A percentile compares a stretch with the other conserved stretches of the same genome.
Evolutionary conservation across 2,329 filamentous ascomycete species (phyloP).

Genomic region (Ophiostoma himal-ulmi): DNA sequence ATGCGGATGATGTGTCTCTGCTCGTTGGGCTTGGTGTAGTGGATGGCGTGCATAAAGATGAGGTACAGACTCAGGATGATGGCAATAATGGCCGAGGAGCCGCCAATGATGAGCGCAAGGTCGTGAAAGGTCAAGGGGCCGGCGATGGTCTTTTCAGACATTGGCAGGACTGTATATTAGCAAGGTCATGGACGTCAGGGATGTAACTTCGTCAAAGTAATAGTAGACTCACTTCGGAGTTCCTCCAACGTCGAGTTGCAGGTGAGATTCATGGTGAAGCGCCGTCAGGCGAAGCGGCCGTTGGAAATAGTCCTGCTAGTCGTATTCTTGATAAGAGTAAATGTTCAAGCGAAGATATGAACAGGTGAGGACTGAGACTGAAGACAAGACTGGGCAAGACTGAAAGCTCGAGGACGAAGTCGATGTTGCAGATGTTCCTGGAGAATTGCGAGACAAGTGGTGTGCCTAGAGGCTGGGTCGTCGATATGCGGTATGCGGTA

Average conservation of each 20-base stretch:
- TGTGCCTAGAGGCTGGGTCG: background rate
- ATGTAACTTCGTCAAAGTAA: background rate
- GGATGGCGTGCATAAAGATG: slow-evolving; percentile 52
- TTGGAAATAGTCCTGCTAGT: background rate
- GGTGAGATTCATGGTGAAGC: slow-evolving; percentile 34
- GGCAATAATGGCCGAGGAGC: slow-evolving; percentile 45
- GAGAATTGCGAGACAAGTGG: background rate
- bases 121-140: slow-evolving; percentile 50
- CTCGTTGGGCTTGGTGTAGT: slow-evolving; percentile 56
- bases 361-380: background rate
- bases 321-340: background rate
- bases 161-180: slow-evolving; percentile 36
- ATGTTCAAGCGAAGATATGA: no score
- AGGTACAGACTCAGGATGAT: slow-evolving; percentile 50
- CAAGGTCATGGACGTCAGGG: background rate
- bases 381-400: background rate
- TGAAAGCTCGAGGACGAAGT: background rate
- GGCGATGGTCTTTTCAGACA: slow-evolving; percentile 43
- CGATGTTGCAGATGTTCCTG: background rate
- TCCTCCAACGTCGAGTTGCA: slow-evolving; percentile 43
- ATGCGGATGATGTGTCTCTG: slow-evolving; percentile 75
- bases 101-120: slow-evolving; percentile 48
- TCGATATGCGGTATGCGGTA: slow-evolving; percentile 2
- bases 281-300: slow-evolving; percentile 11
- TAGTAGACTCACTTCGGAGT: slow-evolving; percentile 36